Conservation (phyloP, 768 basidiomycete genomes). For the Rhizopogon vesiculosus region DNA sequence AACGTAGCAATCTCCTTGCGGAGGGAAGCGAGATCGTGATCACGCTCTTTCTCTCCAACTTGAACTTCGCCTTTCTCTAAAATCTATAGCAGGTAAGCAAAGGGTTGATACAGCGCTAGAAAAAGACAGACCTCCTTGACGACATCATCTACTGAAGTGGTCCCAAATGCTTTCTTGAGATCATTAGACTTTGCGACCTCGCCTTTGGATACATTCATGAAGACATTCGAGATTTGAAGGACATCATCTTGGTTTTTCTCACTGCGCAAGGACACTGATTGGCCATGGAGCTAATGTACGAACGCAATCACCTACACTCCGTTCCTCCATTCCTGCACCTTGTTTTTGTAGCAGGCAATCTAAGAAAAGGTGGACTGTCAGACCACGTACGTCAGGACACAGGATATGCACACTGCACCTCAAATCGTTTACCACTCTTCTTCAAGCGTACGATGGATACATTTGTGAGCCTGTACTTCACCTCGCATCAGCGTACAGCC, state of each 20-base stretch:
- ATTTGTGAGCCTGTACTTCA: constrained; percentile 75
- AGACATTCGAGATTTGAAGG: constrained; percentile 93
- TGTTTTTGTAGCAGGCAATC: constrained; percentile 99
- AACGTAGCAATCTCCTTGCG: constrained; percentile 90
- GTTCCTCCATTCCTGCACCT: constrained; percentile 93
- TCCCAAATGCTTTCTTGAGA: constrained; percentile 89
- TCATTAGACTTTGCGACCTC: constrained; percentile 87
- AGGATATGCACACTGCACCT: constrained; percentile 43
- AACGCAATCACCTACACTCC: constrained; percentile 59
- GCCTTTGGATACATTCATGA: constrained; percentile 94
- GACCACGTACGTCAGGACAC: background rate
- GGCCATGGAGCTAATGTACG: background rate
- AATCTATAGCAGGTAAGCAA: constrained; percentile 49
- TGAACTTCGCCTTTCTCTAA: constrained; percentile 95
- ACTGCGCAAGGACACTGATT: constrained; percentile 31
- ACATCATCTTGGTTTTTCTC: constrained; percentile 95
- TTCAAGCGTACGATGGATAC: constrained; percentile 94
- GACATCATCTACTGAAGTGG: constrained; percentile 61
- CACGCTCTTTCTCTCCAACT: constrained; percentile 94
- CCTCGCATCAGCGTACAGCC: constrained; percentile 7
- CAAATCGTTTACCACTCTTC: constrained; percentile 97
- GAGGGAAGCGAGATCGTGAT: constrained; percentile 79
- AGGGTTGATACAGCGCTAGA: background rate
- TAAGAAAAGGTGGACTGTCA: constrained; percentile 17
- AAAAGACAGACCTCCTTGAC: constrained; percentile 66